Evolutionary conservation across 83 land plant species (phyloP), one percentile per base, ranked within the genome.

Genomic region (Thuja plicata): DNA sequence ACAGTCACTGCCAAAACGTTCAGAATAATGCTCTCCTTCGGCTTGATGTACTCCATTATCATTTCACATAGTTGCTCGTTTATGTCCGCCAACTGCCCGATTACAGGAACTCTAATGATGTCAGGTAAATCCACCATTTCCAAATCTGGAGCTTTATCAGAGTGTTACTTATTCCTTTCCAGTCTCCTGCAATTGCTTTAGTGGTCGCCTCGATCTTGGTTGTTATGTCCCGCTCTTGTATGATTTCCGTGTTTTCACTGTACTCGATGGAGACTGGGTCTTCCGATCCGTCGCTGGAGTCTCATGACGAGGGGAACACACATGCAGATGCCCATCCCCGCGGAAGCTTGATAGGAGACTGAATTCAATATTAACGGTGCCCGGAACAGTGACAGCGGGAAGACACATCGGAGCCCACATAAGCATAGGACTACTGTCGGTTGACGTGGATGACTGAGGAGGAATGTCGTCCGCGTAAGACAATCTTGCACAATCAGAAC

Each of bases 121-220:
- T 94, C 96, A 1, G 97, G 97, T 34, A 95, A 92, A 85, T 94
- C 97, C 19, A 95, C 92, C 96, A 94, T 92, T 16, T 95, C 94
- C 5, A 95, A 89, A 83, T 95, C 95, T 0, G 96, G 95, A 19
- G 94, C 93, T 92, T 91, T 5, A 95, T 88, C 8, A 94, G 95
- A 1, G 40, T 84, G 88, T 91, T 62, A 37, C 91, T 88, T 13
- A 95, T 90, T 43, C 91, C 91, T 80, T 91, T 92, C 15, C 85
- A 70, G 9, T 48, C 46, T 2, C 97, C 97, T 12, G 96, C 96
- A 6, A 93, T 87, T 43, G 84, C 94, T 1, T 86, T 70, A 9
- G 96, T 94, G 2, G 94, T 95, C 13, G 21, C 35, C 17, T 50
- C 71, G 78, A 95, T 92, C 24, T 88, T 92, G 0, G 54, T 88